A percentile compares a stretch with the other conserved stretches of the same genome.
phyloP scores from a whole-genome alignment of 768 basidiomycete genomes.

The Lentinula aciculospora region DNA sequence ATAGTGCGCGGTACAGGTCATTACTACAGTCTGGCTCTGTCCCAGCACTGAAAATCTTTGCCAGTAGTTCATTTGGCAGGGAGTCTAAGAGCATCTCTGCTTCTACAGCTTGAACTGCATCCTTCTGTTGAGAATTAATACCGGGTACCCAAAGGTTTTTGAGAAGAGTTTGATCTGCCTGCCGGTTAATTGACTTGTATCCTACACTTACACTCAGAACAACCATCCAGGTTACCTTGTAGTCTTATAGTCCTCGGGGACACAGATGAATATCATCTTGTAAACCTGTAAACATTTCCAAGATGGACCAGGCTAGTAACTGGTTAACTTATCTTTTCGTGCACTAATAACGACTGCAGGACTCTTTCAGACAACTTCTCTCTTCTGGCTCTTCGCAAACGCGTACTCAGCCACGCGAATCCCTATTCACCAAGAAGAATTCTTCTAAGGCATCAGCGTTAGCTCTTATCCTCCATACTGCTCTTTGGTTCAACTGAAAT shows the following conservation, averaged over 20 bases:
- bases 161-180: no score
- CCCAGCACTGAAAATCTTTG: background rate
- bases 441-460: constrained; percentile 10
- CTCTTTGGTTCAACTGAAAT: background rate
- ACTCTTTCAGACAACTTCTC: constrained; percentile 54
- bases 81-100: background rate
- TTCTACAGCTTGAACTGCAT: background rate
- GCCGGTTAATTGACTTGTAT: no score
- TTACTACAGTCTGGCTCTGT: background rate
- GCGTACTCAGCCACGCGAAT: constrained; percentile 18
- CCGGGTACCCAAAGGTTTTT: no score
- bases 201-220: no score
- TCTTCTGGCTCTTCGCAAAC: constrained; percentile 15
- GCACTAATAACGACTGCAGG: constrained; percentile 26
- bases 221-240: no score
- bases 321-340: background rate
- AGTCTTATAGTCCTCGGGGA: no score
- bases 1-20: background rate
- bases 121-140: background rate
- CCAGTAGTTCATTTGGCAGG: constrained; percentile 3
- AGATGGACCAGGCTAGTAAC: constrained; percentile 1
- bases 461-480: constrained; percentile 13
- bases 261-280: background rate
- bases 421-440: background rate
- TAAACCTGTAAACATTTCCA: no score